Conservation (phyloP, 2,329 filamentous ascomycete genomes). For the Beauveria pseudobassiana region DNA sequence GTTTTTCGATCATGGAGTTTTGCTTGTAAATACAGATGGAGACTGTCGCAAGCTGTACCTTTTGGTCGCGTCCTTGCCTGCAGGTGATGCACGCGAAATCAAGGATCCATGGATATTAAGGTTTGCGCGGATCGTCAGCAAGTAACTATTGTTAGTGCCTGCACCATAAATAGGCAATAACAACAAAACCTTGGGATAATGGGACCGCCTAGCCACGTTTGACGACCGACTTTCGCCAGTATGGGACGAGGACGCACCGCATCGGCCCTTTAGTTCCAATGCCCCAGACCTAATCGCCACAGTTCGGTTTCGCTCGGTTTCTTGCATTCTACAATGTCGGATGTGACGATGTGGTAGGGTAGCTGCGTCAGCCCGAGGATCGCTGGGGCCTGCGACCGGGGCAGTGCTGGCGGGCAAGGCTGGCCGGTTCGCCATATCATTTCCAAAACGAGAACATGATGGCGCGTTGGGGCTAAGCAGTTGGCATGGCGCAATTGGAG, state of each 20-base stretch:
- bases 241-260: background rate
- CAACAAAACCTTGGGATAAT: background rate
- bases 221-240: background rate
- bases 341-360: background rate
- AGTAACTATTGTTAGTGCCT: background rate
- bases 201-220: background rate
- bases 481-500: background rate
- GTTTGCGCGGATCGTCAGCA: background rate
- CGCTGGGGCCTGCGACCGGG: background rate
- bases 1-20: background rate
- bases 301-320: conserved; percentile 3
- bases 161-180: background rate
- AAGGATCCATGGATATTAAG: background rate
- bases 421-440: background rate
- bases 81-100: background rate
- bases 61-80: background rate
- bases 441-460: background rate
- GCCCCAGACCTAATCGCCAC: background rate
- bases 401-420: background rate
- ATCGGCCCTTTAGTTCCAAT: background rate
- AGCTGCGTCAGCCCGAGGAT: background rate
- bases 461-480: background rate
- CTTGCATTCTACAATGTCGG: background rate
- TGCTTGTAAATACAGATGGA: no score
- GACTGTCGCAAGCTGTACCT: background rate